Percentiles rank a stretch among this genome's conserved stretches.
Evolutionary conservation across 2,329 filamentous ascomycete species (phyloP).

Genomic region (Fusarium multiceps): DNA sequence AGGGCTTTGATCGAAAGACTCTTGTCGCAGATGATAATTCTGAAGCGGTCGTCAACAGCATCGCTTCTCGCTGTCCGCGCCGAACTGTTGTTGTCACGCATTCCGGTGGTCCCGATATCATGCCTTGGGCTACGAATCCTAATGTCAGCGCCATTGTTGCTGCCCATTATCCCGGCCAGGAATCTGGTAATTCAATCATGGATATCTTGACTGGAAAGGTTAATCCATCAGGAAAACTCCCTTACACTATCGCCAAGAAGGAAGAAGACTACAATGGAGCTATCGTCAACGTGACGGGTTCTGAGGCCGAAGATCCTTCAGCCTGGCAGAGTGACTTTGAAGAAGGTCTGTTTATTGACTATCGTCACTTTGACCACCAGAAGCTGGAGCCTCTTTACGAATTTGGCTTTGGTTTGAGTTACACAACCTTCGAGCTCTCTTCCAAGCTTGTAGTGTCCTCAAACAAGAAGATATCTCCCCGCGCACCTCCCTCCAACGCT

Average conservation of each 20-base stretch:
- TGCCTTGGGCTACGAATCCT: not conserved
- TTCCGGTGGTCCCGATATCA: not conserved
- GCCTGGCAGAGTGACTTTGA: conserved; percentile 1
- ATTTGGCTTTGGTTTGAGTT: conserved; percentile 82
- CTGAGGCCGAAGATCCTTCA: not conserved
- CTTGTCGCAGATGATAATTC: not conserved
- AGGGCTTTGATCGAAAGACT: conserved; percentile 1
- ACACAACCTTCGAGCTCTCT: conserved; percentile 67
- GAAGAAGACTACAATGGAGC: not conserved
- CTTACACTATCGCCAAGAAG: conserved; percentile 5
- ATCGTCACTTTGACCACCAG: conserved; percentile 79
- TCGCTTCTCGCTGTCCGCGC: not conserved
- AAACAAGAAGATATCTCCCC: not conserved
- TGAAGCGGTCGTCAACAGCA: not conserved
- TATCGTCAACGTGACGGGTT: not conserved
- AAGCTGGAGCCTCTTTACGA: conserved; percentile 72
- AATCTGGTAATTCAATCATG: not conserved
- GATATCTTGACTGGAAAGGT: not conserved
- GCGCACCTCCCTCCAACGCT: not conserved
- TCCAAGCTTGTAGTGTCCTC: not conserved
- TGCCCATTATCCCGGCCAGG: conserved; percentile 74
- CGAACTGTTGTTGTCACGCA: not conserved
- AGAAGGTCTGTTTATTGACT: conserved; percentile 58
- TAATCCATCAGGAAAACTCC: conserved; percentile 3
- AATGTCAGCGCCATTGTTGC: conserved; percentile 58